Evolutionary conservation across 352 stramenopile genomes (phyloP).

Genomic region (Phytopythium litorale): DNA sequence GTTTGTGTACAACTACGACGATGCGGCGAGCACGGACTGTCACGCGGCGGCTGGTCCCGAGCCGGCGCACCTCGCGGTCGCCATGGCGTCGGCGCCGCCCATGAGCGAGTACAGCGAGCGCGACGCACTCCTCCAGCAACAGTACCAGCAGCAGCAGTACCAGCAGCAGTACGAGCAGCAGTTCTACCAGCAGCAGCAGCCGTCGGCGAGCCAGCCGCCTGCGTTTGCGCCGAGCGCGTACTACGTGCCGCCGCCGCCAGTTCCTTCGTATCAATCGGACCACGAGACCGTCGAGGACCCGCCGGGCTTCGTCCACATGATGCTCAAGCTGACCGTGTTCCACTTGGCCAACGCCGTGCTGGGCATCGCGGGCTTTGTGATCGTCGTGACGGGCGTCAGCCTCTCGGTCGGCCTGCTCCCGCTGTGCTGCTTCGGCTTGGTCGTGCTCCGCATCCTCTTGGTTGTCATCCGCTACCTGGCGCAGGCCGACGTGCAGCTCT

Average conservation of each 20-base stretch:
- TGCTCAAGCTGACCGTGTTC: slow-evolving; percentile 53
- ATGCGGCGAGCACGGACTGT: not conserved
- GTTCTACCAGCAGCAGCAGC: slow-evolving; percentile 1
- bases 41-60: not conserved
- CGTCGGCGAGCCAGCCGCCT: not conserved
- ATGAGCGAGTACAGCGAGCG: slow-evolving; percentile 2
- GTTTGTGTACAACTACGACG: slow-evolving; percentile 9
- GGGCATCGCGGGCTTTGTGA: slow-evolving; percentile 40
- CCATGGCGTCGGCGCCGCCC: not conserved
- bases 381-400: slow-evolving; percentile 38
- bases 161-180: slow-evolving; percentile 11
- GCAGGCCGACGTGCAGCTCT: slow-evolving; percentile 54
- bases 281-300: slow-evolving; percentile 18
- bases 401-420: slow-evolving; percentile 41
- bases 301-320: slow-evolving; percentile 28
- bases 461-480: slow-evolving; percentile 41
- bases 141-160: slow-evolving; percentile 7
- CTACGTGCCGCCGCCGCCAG: slow-evolving; percentile 25
- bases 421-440: slow-evolving; percentile 58
- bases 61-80: not conserved
- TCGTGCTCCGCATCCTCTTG: slow-evolving; percentile 54
- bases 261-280: slow-evolving; percentile 16
- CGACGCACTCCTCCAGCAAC: not conserved
- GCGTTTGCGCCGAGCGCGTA: slow-evolving; percentile 15
- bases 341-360: slow-evolving; percentile 56